These are phyloP conservation scores for Candida frijolesensis DNA, from an alignment of 1,139 yeast genomes.

Conservation along the genomic window DNA sequence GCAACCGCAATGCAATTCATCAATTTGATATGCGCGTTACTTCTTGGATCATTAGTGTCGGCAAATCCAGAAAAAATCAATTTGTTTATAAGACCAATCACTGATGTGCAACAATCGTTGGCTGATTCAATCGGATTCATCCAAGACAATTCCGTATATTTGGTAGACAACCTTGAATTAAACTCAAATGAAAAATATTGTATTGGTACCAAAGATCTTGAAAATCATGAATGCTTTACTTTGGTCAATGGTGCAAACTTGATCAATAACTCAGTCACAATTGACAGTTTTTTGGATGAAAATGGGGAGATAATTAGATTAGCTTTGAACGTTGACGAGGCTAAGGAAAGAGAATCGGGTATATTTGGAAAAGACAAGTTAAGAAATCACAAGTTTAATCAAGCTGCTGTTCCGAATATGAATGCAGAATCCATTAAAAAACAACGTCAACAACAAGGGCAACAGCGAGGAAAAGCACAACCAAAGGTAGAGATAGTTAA, in stretches of 20 bases:
- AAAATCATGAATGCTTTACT: slow-evolving; percentile 35
- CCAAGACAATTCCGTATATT: slow-evolving; percentile 13
- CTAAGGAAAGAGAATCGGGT: not conserved
- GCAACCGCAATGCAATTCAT: not conserved
- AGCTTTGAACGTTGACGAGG: slow-evolving; percentile 16
- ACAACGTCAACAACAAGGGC: slow-evolving; percentile 10
- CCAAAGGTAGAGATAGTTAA: slow-evolving; percentile 12
- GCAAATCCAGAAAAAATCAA: slow-evolving; percentile 12
- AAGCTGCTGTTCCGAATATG: slow-evolving; percentile 32
- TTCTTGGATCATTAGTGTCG: slow-evolving; percentile 9
- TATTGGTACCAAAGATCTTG: slow-evolving; percentile 32
- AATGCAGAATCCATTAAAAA: slow-evolving; percentile 22
- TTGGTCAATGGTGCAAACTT: slow-evolving; percentile 16
- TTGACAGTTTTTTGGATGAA: slow-evolving; percentile 19
- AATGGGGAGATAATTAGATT: slow-evolving; percentile 18
- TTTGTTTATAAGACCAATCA: slow-evolving; percentile 16
- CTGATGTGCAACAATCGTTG: slow-evolving; percentile 10
- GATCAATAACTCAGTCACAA: slow-evolving; percentile 14
- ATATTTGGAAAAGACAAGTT: slow-evolving; percentile 9
- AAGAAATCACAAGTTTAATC: slow-evolving; percentile 9
- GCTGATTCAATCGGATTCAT: slow-evolving; percentile 19
- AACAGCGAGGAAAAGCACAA: slow-evolving; percentile 1
- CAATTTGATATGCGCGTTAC: not conserved
- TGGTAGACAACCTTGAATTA: slow-evolving; percentile 7
- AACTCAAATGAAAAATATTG: slow-evolving; percentile 22